These are phyloP conservation scores for Fusarium kyushuense DNA, from an alignment of 2,329 filamentous ascomycete genomes.

Conservation along the genomic window DNA sequence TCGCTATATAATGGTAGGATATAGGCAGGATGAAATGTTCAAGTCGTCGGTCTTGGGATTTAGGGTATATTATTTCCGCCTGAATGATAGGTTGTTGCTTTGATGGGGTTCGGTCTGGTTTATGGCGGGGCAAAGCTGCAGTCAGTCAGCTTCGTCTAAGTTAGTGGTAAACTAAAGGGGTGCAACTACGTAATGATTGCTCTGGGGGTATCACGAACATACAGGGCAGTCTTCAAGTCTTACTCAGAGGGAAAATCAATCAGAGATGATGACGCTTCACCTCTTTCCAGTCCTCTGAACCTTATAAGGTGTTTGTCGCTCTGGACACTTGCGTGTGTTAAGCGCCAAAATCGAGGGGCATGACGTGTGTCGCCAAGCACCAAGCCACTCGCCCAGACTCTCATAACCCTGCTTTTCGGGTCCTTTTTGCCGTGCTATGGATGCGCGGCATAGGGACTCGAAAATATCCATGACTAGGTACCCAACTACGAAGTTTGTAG, in stretches of 20 bases:
- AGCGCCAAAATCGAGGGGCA: constrained; percentile 47
- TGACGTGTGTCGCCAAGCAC: constrained; percentile 50
- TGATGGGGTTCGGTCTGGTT: constrained; percentile 19
- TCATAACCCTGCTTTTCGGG: constrained; percentile 47
- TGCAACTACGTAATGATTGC: constrained; percentile 35
- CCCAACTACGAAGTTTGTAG: background rate
- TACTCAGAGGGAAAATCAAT: background rate
- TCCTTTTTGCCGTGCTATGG: constrained; percentile 39
- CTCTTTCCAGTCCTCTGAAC: constrained; percentile 5
- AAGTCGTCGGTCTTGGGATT: constrained; percentile 23
- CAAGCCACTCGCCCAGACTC: constrained; percentile 49
- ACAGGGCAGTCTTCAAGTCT: background rate
- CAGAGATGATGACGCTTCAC: constrained; percentile 4
- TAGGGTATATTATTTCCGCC: constrained; percentile 20
- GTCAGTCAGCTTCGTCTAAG: constrained; percentile 33
- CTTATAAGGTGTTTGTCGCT: constrained; percentile 24
- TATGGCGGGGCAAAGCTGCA: constrained; percentile 43
- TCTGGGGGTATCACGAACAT: constrained; percentile 23
- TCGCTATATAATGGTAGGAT: constrained; percentile 29
- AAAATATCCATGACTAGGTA: constrained; percentile 4
- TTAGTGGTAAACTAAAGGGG: constrained; percentile 15
- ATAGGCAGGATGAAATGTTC: background rate
- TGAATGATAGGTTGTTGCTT: constrained; percentile 18
- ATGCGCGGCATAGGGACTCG: constrained; percentile 22
- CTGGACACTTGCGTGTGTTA: constrained; percentile 33